These are phyloP conservation scores for Nigrospora osmanthi DNA, from an alignment of 2,329 filamentous ascomycete species.

Conservation along the genomic window DNA sequence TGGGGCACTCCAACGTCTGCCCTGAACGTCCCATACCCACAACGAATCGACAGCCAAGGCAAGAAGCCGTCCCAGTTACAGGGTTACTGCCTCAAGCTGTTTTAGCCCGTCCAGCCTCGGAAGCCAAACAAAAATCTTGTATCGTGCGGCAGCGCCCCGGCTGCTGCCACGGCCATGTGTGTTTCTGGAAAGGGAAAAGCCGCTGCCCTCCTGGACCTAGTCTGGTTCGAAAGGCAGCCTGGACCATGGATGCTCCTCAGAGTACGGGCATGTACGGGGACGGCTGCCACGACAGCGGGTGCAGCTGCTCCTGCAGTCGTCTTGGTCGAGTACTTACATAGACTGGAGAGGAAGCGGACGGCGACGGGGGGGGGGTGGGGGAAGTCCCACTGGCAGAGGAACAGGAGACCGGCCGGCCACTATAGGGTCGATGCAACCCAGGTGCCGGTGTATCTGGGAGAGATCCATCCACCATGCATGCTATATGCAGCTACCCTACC, in stretches of 20 bases:
- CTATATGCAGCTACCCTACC: slow-evolving; percentile 40
- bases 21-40: too few species aligned
- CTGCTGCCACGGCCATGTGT: slow-evolving; percentile 9
- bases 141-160: too few species aligned
- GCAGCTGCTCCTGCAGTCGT: too few species aligned
- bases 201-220: slow-evolving; percentile 9
- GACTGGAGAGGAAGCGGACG: too few species aligned
- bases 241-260: neutral
- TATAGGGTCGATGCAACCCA: too few species aligned
- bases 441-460: slow-evolving; percentile 6
- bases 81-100: slow-evolving; percentile 17
- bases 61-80: slow-evolving; percentile 24
- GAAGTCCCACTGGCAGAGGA: too few species aligned
- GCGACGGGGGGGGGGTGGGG: too few species aligned
- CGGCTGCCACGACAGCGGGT: neutral
- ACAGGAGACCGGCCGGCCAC: too few species aligned
- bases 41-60: slow-evolving; percentile 16
- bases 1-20: too few species aligned
- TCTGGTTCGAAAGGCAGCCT: slow-evolving; percentile 8
- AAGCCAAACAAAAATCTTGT: slow-evolving; percentile 10
- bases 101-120: slow-evolving; percentile 13
- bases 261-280: neutral
- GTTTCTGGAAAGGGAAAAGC: slow-evolving; percentile 11
- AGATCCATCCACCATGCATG: slow-evolving; percentile 31
- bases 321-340: too few species aligned